Evolutionary conservation across 2,329 filamentous ascomycete genomes (phyloP), one percentile per base, ranked within the genome.

Genomic region (Boeremia exigua): DNA sequence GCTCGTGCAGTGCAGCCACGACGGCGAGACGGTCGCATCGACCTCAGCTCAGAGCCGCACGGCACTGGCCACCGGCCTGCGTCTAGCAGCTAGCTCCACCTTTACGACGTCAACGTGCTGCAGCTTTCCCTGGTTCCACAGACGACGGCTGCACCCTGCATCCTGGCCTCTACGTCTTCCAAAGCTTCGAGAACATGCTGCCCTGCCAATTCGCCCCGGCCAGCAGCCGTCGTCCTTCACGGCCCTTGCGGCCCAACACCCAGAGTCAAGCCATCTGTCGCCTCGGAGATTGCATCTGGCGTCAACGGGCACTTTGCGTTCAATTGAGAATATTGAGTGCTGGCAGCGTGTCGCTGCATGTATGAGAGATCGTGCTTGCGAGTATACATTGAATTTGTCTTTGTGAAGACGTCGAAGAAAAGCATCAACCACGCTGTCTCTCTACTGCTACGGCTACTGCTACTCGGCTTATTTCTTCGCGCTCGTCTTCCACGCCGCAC

Each of bases 401-500:
- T 23, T 23, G 19, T 23, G 19, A 5, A 23, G 19, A 23, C 19
- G 19, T 23, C 19, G 19, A 23, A 23, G 19, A 23, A 23, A 23
- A 2, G 19, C 19, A 23, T 23, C 19, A 23, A 23, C 19, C 10
- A 7, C 36, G 19, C 12, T 1, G 19, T 27, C 9, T 39, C 36
- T n/a, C n/a, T n/a, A n/a, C n/a, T n/a, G n/a, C n/a, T n/a, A 15
- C 45, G 33, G 23, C 39, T 12, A 42, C 32, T 8, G 3, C 29
- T n/a, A 14, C 9, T 7, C 15, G 8, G 9, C 27, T 7, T 53
- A 57, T 25, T 57, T 48, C 38, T 57, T 57, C 14, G 9, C 70
- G 3, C 48, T 49, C 39, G 75, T 71, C 66, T 81, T 82, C 74
- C 77, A 82, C n/a, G 78, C 76, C 36, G 77, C 67, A 47, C 70